Percentiles rank a stretch among this genome's conserved stretches.
These are phyloP conservation scores for Ceratobasidium sp. DNA, from an alignment of 1,284 basidiomycete genomes.

Conservation along the genomic window DNA sequence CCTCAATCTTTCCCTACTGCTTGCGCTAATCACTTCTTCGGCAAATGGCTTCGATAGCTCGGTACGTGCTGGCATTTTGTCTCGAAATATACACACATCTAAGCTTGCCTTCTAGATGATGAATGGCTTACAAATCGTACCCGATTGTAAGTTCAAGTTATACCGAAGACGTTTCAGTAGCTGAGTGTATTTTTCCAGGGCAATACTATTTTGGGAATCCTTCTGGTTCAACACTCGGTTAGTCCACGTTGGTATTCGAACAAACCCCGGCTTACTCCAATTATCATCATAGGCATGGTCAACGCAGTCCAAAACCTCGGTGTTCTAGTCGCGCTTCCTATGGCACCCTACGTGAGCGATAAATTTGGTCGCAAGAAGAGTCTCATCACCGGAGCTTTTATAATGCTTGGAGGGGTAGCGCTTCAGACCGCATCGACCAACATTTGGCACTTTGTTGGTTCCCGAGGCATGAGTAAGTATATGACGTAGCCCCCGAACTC, in stretches of 20 bases:
- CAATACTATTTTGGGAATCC: conserved; percentile 49
- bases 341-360: conserved; percentile 66
- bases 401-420: conserved; percentile 66
- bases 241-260: conserved; percentile 31
- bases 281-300: conserved; percentile 58
- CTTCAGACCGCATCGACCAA: conserved; percentile 59
- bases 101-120: conserved; percentile 17
- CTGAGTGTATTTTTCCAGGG: conserved; percentile 12
- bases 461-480: conserved; percentile 60
- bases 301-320: conserved; percentile 69
- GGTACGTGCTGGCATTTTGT: not conserved
- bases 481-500: not conserved
- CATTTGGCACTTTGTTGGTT: conserved; percentile 62
- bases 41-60: conserved; percentile 37
- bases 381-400: conserved; percentile 62
- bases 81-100: not conserved
- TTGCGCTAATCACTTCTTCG: conserved; percentile 66
- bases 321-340: conserved; percentile 60
- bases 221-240: conserved; percentile 60
- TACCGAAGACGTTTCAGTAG: not conserved
- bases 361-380: conserved; percentile 61
- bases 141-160: conserved; percentile 43
- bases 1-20: conserved; percentile 63
- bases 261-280: conserved; percentile 13
- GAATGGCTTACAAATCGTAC: conserved; percentile 67